These are phyloP conservation scores for Cokeromyces recurvatus DNA, from an alignment of 371 early-diverging fungal species.

Conservation along the genomic window DNA sequence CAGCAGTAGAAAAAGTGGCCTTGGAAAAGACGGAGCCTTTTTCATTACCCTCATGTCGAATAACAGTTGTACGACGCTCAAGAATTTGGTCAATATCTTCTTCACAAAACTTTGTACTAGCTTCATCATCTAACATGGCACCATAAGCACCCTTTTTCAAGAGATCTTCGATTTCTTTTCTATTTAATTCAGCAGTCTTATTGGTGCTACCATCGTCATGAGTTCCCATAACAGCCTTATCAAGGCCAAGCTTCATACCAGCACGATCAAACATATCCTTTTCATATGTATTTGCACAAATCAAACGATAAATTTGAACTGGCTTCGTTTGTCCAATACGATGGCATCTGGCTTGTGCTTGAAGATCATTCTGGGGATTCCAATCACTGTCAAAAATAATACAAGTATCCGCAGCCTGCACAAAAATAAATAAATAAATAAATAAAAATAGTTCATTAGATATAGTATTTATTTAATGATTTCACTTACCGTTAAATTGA, in stretches of 20 bases:
- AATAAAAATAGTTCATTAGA: not conserved
- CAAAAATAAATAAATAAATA: constrained; percentile 2
- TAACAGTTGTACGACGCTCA: constrained; percentile 82
- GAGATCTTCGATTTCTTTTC: constrained; percentile 82
- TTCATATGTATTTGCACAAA: constrained; percentile 92
- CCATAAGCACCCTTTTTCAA: constrained; percentile 89
- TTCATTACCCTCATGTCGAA: constrained; percentile 70
- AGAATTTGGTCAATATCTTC: constrained; percentile 96
- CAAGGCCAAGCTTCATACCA: constrained; percentile 87
- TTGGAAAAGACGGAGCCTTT: constrained; percentile 91
- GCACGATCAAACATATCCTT: constrained; percentile 95
- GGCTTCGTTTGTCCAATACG: constrained; percentile 93
- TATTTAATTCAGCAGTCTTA: constrained; percentile 40
- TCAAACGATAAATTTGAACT: constrained; percentile 80
- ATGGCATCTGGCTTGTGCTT: constrained; percentile 91
- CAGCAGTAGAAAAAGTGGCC: constrained; percentile 82
- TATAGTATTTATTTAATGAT: not conserved
- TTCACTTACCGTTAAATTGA: constrained; percentile 67
- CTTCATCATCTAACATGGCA: constrained; percentile 84
- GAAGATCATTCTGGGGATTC: constrained; percentile 96
- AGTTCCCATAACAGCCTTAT: constrained; percentile 71
- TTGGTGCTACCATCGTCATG: constrained; percentile 13
- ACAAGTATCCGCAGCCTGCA: constrained; percentile 91
- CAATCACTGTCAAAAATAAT: constrained; percentile 95
- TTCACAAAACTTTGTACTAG: constrained; percentile 79